Percentiles rank a stretch among this genome's conserved stretches.
These are phyloP conservation scores for Pelargonium australe DNA, from an alignment of 441 rosid genomes.

Conservation along the genomic window DNA sequence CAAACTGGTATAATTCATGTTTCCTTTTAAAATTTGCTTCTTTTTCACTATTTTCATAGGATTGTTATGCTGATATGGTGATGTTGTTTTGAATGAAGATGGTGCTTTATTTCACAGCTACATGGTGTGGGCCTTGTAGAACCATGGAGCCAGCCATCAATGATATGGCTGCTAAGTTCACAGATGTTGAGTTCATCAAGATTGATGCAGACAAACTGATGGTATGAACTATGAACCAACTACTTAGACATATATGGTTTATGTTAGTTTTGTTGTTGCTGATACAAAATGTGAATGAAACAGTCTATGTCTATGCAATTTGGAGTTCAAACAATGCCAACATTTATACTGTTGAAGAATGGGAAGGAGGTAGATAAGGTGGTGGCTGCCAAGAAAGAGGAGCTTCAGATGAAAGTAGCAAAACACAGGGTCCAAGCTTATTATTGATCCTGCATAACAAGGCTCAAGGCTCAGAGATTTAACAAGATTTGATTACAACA, in stretches of 20 bases:
- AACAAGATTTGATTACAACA: no score
- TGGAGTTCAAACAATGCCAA: slow-evolving; percentile 20
- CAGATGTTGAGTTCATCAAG: slow-evolving; percentile 13
- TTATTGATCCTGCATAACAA: neutral
- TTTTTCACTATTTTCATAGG: neutral
- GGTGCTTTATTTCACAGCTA: slow-evolving; percentile 22
- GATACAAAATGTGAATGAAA: neutral
- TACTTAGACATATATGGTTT: no score
- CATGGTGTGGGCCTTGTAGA: slow-evolving; percentile 21
- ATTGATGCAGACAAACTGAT: neutral
- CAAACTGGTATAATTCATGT: neutral
- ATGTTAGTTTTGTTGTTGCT: no score
- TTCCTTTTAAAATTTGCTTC: neutral
- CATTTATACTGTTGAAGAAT: slow-evolving; percentile 17
- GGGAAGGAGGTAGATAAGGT: slow-evolving; percentile 21
- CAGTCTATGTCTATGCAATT: slow-evolving; percentile 16
- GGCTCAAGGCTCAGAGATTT: no score
- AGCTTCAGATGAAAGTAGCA: slow-evolving; percentile 16
- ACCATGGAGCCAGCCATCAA: slow-evolving; percentile 14
- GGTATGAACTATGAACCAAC: neutral
- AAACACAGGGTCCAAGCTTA: neutral
- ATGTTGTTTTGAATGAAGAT: neutral
- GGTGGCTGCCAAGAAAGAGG: slow-evolving; percentile 17
- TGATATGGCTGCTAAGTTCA: slow-evolving; percentile 9
- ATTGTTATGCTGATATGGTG: neutral